Percentiles rank a stretch among this genome's conserved stretches.
Evolutionary conservation across 2,329 filamentous ascomycete genomes (phyloP).

Genomic region (Cladosporium oxysporum): DNA sequence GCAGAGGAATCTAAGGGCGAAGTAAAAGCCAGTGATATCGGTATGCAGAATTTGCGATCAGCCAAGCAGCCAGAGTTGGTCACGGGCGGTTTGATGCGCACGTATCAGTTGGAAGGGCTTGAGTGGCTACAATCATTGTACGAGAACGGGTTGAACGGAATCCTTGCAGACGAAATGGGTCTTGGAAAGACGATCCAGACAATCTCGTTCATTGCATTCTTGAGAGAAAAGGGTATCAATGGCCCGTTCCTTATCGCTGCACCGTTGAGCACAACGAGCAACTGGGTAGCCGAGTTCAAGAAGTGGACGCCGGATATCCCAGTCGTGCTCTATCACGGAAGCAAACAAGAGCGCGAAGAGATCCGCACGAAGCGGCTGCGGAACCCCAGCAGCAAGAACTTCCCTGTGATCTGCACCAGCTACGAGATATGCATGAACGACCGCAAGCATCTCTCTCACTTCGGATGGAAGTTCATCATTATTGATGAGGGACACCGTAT

Average conservation of each 20-base stretch:
- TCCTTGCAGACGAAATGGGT: slow-evolving; percentile 93
- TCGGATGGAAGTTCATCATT: slow-evolving; percentile 97
- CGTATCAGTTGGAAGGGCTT: slow-evolving; percentile 90
- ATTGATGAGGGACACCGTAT: slow-evolving; percentile 96
- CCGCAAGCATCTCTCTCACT: slow-evolving; percentile 74
- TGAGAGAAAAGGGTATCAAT: slow-evolving; percentile 83
- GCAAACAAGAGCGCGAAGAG: slow-evolving; percentile 71
- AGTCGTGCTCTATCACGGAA: slow-evolving; percentile 87
- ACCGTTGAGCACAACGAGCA: slow-evolving; percentile 86
- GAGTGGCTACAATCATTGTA: slow-evolving; percentile 86
- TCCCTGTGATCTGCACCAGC: slow-evolving; percentile 90
- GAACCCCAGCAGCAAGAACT: slow-evolving; percentile 67
- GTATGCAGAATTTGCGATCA: slow-evolving; percentile 70
- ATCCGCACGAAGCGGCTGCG: slow-evolving; percentile 74
- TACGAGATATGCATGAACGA: slow-evolving; percentile 97
- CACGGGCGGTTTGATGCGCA: slow-evolving; percentile 84
- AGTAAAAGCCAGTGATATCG: slow-evolving; percentile 60
- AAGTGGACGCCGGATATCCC: slow-evolving; percentile 89
- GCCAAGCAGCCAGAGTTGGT: slow-evolving; percentile 84
- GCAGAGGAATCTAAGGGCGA: slow-evolving; percentile 61
- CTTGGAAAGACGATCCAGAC: slow-evolving; percentile 90
- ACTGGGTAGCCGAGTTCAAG: slow-evolving; percentile 93
- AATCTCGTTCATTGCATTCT: slow-evolving; percentile 80
- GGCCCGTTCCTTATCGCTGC: slow-evolving; percentile 91
- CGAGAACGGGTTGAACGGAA: slow-evolving; percentile 90